Base-by-base conservation (phyloP, 495 filamentous ascomycete genomes). In the Neurospora tetrasperma region DNA sequence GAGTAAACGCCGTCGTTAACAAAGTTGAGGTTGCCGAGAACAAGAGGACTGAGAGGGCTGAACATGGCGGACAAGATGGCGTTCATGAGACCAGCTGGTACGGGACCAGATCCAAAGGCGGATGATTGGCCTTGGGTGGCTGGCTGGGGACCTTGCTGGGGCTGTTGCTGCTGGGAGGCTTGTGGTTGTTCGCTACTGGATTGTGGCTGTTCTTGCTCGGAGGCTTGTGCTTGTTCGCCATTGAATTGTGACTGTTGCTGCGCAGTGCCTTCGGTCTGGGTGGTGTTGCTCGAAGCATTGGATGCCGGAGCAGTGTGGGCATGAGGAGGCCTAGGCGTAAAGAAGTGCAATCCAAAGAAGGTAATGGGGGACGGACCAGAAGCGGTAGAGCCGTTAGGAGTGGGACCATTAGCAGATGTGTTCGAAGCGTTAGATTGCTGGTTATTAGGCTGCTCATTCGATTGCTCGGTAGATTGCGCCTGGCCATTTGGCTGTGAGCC, bases 1-100 rank as follows among this genome's bases (percentile, higher is more conserved):
- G 91, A 89, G 79, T 94, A 96, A 6, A 96, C 94, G 18, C 89
- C 92, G 78, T 97, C 94, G 23, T 92, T 92, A 70, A 86, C 83
- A 9, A 84, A 83, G 39, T 94, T 96, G 6, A 96, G 94, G n/a
- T 89, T 92, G 78, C 97, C 94, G 23, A 92, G 92, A 70, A 86
- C 83, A 10, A 84, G 83, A 38, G 84, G 87, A 68, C 78, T 80
- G 20, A 81, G 82, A 27, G 89, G 83, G 73, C 88, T 88, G 69
- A 93, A 78, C 39, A 94, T 75, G 8, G 82, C 81, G 20, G 82
- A 78, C 68, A 91, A 73, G 35, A 84, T 74, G 5, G 39, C 14
- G 35, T 35, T 71, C 1, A 70, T 27, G 11, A 75, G 62, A 35
- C 23, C 20, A 11, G 20, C 39, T 14, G 44, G 70, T 23, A 73